These are phyloP conservation scores for Aspergillus ochraceoroseus DNA, from an alignment of 2,329 filamentous ascomycete genomes.

Conservation along the genomic window DNA sequence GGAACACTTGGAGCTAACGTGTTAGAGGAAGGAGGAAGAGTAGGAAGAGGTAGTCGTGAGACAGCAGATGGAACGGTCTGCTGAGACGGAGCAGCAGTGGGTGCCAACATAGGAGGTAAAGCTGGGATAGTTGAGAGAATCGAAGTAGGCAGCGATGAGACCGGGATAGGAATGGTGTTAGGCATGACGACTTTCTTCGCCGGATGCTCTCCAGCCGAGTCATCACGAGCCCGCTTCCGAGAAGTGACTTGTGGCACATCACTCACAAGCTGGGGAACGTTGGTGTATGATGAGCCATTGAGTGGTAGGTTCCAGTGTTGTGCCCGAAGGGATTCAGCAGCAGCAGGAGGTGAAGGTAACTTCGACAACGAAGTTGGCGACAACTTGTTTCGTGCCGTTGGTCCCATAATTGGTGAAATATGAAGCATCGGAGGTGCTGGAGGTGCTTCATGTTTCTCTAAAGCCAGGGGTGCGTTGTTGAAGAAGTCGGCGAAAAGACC, in stretches of 20 bases:
- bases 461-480: constrained; percentile 58
- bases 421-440: constrained; percentile 28
- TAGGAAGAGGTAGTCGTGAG: constrained; percentile 63
- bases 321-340: constrained; percentile 28
- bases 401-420: constrained; percentile 36
- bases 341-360: constrained; percentile 39
- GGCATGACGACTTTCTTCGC: constrained; percentile 47
- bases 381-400: constrained; percentile 28
- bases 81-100: constrained; percentile 35
- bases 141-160: constrained; percentile 26
- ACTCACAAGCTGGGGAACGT: constrained; percentile 24
- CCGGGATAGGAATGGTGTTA: constrained; percentile 21
- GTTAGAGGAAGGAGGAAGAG: constrained; percentile 60
- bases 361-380: constrained; percentile 34
- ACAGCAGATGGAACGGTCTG: constrained; percentile 33
- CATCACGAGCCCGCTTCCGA: constrained; percentile 59
- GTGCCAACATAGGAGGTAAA: constrained; percentile 34
- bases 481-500: constrained; percentile 79
- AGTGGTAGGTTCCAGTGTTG: constrained; percentile 30
- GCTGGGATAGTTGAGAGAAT: constrained; percentile 27
- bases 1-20: constrained; percentile 37
- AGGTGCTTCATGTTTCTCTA: constrained; percentile 37
- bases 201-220: constrained; percentile 51
- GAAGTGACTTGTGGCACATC: constrained; percentile 22
- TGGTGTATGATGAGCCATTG: constrained; percentile 24